A percentile compares a stretch with the other conserved stretches of the same genome.
These are phyloP conservation scores for Lycium ferocissimum DNA, from an alignment of 257 asterid genomes.

Conservation along the genomic window DNA sequence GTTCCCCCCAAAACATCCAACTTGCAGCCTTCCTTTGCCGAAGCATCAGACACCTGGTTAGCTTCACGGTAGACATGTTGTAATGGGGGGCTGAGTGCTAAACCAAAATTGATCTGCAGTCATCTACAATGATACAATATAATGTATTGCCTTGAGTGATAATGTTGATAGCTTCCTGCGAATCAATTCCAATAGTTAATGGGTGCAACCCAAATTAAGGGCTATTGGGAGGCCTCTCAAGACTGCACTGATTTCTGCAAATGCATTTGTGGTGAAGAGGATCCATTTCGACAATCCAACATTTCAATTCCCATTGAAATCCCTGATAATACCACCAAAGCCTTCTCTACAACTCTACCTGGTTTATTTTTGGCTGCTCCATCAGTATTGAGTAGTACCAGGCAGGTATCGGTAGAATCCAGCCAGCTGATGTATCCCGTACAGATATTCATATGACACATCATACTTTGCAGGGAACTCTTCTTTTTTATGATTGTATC, in stretches of 20 bases:
- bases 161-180: not conserved
- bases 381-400: not conserved
- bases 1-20: not conserved
- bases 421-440: not conserved
- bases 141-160: not conserved
- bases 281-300: not conserved
- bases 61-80: not conserved
- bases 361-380: not conserved
- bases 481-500: conserved; percentile 6
- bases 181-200: too few species aligned
- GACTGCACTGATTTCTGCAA: not conserved
- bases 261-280: not conserved
- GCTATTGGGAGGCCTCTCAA: too few species aligned
- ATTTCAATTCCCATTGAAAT: not conserved
- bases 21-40: conserved; percentile 13
- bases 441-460: conserved; percentile 11
- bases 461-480: not conserved
- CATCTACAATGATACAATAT: not conserved
- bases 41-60: conserved; percentile 15
- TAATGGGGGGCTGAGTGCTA: not conserved
- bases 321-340: not conserved
- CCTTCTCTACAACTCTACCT: not conserved
- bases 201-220: too few species aligned
- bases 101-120: not conserved
- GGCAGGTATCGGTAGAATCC: not conserved